Percentiles rank a stretch among this genome's conserved stretches.
phyloP scores from a whole-genome alignment of 2,329 filamentous ascomycete species.

The Penicillium occitanis region DNA sequence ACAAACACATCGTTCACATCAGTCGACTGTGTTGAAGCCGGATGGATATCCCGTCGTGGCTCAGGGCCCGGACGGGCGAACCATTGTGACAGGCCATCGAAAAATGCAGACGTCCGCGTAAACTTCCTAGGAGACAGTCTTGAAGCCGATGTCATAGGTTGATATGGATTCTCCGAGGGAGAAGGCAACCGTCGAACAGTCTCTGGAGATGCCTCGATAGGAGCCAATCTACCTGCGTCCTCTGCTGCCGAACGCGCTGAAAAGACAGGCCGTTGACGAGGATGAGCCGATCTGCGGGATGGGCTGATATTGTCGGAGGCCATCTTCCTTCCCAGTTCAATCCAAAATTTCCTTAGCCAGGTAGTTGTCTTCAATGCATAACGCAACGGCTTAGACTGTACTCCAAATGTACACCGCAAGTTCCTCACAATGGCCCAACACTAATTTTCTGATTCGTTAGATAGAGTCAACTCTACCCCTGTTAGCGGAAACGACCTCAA shows the following conservation, averaged over 20 bases:
- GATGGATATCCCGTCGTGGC: constrained; percentile 20
- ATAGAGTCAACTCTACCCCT: neutral
- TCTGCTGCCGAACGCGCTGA: constrained; percentile 40
- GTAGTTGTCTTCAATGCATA: neutral
- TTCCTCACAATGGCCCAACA: neutral
- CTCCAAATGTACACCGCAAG: neutral
- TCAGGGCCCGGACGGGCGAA: constrained; percentile 25
- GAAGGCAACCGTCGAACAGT: constrained; percentile 28
- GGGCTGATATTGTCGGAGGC: constrained; percentile 25
- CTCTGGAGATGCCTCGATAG: constrained; percentile 31
- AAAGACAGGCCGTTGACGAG: constrained; percentile 41
- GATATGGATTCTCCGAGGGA: constrained; percentile 29
- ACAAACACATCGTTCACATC: constrained; percentile 15
- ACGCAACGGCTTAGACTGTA: neutral
- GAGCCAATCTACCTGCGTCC: constrained; percentile 38
- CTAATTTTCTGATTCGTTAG: neutral
- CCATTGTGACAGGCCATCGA: constrained; percentile 30
- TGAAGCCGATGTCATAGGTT: constrained; percentile 27
- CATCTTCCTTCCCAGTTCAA: constrained; percentile 24
- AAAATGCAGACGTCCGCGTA: constrained; percentile 26
- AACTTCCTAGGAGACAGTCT: constrained; percentile 23
- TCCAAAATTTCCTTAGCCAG: neutral
- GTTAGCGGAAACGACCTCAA: neutral
- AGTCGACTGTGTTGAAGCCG: constrained; percentile 6
- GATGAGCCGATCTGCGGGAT: constrained; percentile 29